Evolutionary conservation across 1,284 basidiomycete genomes (phyloP), one percentile per base, ranked within the genome.

Genomic region (Cutaneotrichosporon cutaneum): DNA sequence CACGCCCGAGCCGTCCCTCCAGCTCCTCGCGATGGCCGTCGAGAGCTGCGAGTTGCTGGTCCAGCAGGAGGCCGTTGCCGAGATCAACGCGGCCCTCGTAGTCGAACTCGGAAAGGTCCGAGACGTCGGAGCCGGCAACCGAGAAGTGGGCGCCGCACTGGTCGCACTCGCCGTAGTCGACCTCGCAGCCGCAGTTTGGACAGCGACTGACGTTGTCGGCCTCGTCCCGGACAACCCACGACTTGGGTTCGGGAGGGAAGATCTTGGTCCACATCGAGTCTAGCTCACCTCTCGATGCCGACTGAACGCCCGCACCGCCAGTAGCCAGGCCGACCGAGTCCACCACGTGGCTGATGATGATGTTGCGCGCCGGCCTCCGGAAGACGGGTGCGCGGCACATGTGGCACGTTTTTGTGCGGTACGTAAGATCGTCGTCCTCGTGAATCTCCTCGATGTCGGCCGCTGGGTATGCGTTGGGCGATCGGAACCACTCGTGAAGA

Each of bases 341-440:
- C 9, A 78, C 63, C n/a, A 79, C 65, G 7, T 67, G 47, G 33
- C 66, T 63, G 1, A 78, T 56, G 33, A 71, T 66, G 54, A 73
- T 79, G 33, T 72, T 68, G 27, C 76, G 68, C 3, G 73, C 63
- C 2, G 78, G 78, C 18, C 76, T 74, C 22, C 67, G 64, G 51
- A 71, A 50, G 39, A 80, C 67, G 22, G 64, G 59, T 5, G 72
- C 60, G 24, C 78, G 76, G 58, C 78, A 80, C 42, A 74, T 68
- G 57, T 75, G 74, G 54, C 78, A 80, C 9, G 71, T 56, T 62
- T 79, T 79, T 18, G 72, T 69, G 16, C 72, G 72, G 51, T 71
- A 72, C 4, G 68, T 65, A 5, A 77, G 63, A 59, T 77, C 68
- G 35, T 64, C 59, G 10, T 66, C 64, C 0, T 60, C 27, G 8